Evolutionary conservation across 2,329 filamentous ascomycete genomes (phyloP), one percentile per base, ranked within the genome.

Genomic region (Pseudogymnoascus sp.): DNA sequence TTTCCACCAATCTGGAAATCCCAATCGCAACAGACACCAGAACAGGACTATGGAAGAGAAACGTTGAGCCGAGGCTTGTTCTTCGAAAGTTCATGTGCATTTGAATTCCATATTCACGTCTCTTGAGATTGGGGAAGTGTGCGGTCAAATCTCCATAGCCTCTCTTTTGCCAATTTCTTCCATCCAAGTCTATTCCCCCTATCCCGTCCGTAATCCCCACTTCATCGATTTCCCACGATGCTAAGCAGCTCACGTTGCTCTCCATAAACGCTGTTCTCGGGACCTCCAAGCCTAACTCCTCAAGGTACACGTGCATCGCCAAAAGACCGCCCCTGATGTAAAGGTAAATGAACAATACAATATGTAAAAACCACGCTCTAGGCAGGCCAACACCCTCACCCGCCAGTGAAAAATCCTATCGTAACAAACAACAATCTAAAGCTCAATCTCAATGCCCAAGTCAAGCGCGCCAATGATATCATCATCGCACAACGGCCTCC

Each of bases 381-480:
- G 21, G 44, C 44, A 8, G 44, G 23, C 5, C 7, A 28, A 28
- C 21, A 25, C 2, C 44, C 44, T 28, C 44, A 12, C 44, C 12
- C 44, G 21, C 44, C 44, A 50, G 44, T 50, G 6, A 50, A 50
- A 50, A 25, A n/a, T 10, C 44, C 44, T 50, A 50, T 50, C 44
- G 14, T 31, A 31, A 31, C 28, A 28, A 47, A 50, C 21, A 50
- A 50, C 21, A 25, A 12, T 50, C 44, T 65, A 69, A 44, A 73
- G 61, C 68, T 96, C 92, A 70, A 96, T 87, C 69, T 97, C 93
- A 73, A 97, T 91, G 28, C 91, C 93, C 69, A 97, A 77, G 73
- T 97, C 94, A 78, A 97, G 79, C 25, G 86, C 83, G 1, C 89
- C 92, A 74, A 97, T 93, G 63, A 97, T 89, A 72, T 97, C 94